Evolutionary conservation across 2,329 filamentous ascomycete genomes (phyloP).

Genomic region (Aspergillus arachidicola): DNA sequence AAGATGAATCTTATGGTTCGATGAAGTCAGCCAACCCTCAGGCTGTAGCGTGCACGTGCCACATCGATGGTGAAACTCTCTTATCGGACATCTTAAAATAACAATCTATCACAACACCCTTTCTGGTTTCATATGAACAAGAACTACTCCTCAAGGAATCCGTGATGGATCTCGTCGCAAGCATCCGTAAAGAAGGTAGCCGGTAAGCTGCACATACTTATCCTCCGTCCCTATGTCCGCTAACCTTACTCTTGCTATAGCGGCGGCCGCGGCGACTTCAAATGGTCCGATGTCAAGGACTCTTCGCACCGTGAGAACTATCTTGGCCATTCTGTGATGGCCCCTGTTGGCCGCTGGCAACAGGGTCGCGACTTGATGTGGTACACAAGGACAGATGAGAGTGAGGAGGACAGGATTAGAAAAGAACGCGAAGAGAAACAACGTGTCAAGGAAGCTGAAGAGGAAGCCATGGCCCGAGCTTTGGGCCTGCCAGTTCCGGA

Average conservation of each 20-base stretch:
- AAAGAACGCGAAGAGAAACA: slow-evolving; percentile 74
- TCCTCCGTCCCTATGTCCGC: neutral
- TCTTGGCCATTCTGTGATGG: slow-evolving; percentile 88
- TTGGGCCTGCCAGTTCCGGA: slow-evolving; percentile 75
- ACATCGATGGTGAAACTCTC: slow-evolving; percentile 8
- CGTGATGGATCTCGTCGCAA: slow-evolving; percentile 88
- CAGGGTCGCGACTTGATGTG: slow-evolving; percentile 70
- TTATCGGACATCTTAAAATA: neutral
- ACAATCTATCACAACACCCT: neutral
- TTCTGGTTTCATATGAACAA: neutral
- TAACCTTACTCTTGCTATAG: slow-evolving; percentile 43
- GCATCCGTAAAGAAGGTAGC: slow-evolving; percentile 84
- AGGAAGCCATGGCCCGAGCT: slow-evolving; percentile 83
- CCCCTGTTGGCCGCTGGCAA: slow-evolving; percentile 90
- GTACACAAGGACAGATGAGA: slow-evolving; percentile 64
- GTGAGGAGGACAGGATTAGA: slow-evolving; percentile 49
- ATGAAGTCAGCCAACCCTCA: slow-evolving; percentile 26
- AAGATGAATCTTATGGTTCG: slow-evolving; percentile 2
- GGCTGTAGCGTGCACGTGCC: slow-evolving; percentile 25
- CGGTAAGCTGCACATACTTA: slow-evolving; percentile 52
- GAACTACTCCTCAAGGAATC: neutral
- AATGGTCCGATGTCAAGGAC: slow-evolving; percentile 89
- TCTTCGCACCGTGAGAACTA: slow-evolving; percentile 87
- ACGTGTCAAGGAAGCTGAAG: slow-evolving; percentile 85
- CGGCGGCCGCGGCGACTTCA: slow-evolving; percentile 88